Evolutionary conservation across 78 protist genomes (phyloP).

Genomic region (Bigelowiella natans): DNA sequence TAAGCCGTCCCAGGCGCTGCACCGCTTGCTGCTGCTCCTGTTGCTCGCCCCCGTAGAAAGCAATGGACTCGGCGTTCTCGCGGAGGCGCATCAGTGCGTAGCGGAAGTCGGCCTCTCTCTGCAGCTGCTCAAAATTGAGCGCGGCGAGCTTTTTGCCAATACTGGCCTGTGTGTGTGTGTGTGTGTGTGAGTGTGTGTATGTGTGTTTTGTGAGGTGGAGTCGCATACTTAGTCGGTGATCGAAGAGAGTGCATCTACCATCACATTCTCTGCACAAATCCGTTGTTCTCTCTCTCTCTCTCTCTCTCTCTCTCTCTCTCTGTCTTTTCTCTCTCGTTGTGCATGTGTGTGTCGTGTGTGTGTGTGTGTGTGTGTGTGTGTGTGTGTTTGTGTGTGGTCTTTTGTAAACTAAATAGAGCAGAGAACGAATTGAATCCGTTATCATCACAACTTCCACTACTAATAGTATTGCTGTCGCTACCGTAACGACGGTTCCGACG

Average conservation of each 20-base stretch:
- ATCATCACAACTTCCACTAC: too few species aligned
- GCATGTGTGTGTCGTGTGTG: background rate
- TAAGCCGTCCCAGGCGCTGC: background rate
- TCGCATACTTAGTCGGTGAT: too few species aligned
- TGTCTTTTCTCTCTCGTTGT: too few species aligned
- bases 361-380: background rate
- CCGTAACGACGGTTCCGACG: background rate
- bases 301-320: too few species aligned
- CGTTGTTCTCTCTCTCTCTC: too few species aligned
- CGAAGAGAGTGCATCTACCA: too few species aligned
- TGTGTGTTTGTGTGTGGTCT: background rate
- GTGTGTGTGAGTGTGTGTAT: too few species aligned
- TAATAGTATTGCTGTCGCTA: background rate
- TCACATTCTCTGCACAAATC: too few species aligned
- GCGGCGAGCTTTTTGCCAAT: background rate
- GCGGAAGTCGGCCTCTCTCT: conserved; percentile 22
- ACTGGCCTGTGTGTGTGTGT: too few species aligned
- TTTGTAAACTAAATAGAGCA: background rate
- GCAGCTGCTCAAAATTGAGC: background rate
- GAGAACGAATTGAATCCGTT: too few species aligned
- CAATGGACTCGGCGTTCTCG: conserved; percentile 45
- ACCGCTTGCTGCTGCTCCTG: conserved; percentile 6
- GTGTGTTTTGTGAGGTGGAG: too few species aligned
- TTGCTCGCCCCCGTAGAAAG: conserved; percentile 34
- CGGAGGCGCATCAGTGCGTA: conserved; percentile 39